These are phyloP conservation scores for Thecamonas trahens DNA, from an alignment of 78 protist genomes.

Conservation along the genomic window DNA sequence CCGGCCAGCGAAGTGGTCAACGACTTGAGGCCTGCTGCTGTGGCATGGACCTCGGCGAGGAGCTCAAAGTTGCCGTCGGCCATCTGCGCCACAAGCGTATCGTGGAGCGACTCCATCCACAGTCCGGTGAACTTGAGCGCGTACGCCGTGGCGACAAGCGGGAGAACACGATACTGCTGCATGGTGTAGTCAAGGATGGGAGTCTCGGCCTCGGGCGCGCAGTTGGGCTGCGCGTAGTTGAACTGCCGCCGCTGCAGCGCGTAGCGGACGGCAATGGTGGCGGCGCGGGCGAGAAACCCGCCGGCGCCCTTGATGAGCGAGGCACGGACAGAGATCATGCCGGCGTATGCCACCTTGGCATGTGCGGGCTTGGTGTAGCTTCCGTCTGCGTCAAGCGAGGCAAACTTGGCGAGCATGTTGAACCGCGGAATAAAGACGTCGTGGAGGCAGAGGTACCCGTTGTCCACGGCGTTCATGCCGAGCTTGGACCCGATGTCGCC, in stretches of 20 bases:
- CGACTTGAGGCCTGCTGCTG: background rate
- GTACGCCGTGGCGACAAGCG: slow-evolving; percentile 1
- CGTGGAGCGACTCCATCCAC: background rate
- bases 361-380: background rate
- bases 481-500: slow-evolving; percentile 3
- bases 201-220: background rate
- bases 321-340: slow-evolving; percentile 2
- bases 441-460: background rate
- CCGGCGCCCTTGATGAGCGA: background rate
- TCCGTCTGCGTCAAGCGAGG: background rate
- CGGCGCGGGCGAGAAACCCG: background rate
- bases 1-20: background rate
- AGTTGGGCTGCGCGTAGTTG: background rate
- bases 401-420: background rate
- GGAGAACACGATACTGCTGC: background rate
- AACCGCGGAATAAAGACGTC: background rate
- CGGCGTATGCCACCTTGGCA: slow-evolving; percentile 1
- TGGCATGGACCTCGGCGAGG: background rate
- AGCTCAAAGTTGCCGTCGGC: background rate
- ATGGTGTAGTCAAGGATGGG: background rate
- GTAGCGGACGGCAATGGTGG: background rate
- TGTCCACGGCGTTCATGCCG: background rate
- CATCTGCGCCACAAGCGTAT: background rate
- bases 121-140: slow-evolving; percentile 3
- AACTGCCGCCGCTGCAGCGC: background rate